Conservation (phyloP, 2,329 filamentous ascomycete genomes). For the Balansia obtecta region DNA sequence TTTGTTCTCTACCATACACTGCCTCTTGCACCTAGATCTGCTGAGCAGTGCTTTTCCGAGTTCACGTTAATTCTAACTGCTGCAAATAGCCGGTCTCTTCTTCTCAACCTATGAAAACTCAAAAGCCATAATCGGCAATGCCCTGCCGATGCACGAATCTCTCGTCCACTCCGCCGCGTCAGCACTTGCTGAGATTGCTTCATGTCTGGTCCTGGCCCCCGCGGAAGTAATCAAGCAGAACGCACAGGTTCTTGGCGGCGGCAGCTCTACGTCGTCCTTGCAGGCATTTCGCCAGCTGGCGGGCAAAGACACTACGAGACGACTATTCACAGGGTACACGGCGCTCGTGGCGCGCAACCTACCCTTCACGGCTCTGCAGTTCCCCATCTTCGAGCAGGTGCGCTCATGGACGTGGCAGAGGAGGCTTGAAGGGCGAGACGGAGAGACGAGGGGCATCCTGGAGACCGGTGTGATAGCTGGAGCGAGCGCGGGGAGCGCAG, state of each 20-base stretch:
- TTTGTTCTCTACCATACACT: too few species aligned
- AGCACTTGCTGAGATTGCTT: constrained; percentile 66
- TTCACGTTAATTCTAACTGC: not conserved
- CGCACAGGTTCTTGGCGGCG: constrained; percentile 60
- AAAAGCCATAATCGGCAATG: constrained; percentile 47
- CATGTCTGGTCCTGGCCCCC: constrained; percentile 75
- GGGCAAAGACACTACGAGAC: constrained; percentile 42
- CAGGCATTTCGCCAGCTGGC: constrained; percentile 36
- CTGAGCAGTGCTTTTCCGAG: not conserved
- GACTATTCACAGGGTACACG: constrained; percentile 60
- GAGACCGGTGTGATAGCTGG: constrained; percentile 64
- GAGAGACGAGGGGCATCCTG: constrained; percentile 26
- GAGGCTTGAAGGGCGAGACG: constrained; percentile 15
- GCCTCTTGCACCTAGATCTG: not conserved
- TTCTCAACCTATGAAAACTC: constrained; percentile 80
- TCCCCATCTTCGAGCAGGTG: constrained; percentile 71
- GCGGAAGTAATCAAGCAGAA: constrained; percentile 92
- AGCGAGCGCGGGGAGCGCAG: constrained; percentile 59
- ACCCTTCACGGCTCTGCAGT: constrained; percentile 79
- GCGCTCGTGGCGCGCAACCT: constrained; percentile 73
- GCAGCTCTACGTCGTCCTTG: constrained; percentile 25
- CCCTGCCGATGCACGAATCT: constrained; percentile 49
- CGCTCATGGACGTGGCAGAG: constrained; percentile 39
- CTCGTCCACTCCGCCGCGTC: constrained; percentile 64
- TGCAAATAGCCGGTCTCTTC: constrained; percentile 58